Percentiles rank a stretch among this genome's conserved stretches.
phyloP scores from a whole-genome alignment of 2,329 filamentous ascomycete species.

The Botrytis fabae region DNA sequence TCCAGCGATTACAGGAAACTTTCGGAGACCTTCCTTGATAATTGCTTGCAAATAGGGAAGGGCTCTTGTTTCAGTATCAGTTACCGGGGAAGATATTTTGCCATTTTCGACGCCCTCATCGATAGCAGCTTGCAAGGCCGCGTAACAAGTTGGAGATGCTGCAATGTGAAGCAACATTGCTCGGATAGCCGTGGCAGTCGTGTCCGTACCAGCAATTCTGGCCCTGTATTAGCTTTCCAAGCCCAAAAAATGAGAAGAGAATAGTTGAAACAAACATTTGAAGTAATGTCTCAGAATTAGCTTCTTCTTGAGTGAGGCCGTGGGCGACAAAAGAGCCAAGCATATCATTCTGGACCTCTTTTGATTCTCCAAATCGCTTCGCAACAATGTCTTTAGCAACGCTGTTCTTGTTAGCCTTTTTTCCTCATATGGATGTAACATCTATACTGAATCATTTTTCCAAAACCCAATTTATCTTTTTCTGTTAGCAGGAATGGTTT shows the following conservation, averaged over 20 bases:
- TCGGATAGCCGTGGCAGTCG: slow-evolving; percentile 54
- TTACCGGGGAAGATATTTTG: background rate
- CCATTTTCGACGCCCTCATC: background rate
- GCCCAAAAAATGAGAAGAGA: background rate
- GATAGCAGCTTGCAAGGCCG: slow-evolving; percentile 24
- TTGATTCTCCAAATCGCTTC: slow-evolving; percentile 48
- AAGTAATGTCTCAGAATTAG: slow-evolving; percentile 27
- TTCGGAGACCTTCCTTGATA: slow-evolving; percentile 50
- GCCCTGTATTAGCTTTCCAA: background rate
- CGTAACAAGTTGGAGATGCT: slow-evolving; percentile 24
- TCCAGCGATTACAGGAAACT: slow-evolving; percentile 47
- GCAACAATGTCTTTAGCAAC: slow-evolving; percentile 48
- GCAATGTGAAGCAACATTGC: slow-evolving; percentile 26
- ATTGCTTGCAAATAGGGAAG: slow-evolving; percentile 51
- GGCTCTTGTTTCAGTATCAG: slow-evolving; percentile 21
- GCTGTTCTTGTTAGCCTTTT: slow-evolving; percentile 23
- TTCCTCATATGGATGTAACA: too few species aligned
- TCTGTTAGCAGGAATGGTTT: slow-evolving; percentile 46
- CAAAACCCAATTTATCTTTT: slow-evolving; percentile 44
- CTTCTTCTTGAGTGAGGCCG: slow-evolving; percentile 31
- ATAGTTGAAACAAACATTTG: slow-evolving; percentile 27
- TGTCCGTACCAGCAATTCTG: slow-evolving; percentile 55
- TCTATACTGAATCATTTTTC: slow-evolving; percentile 49
- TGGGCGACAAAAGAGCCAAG: slow-evolving; percentile 48
- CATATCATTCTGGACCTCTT: slow-evolving; percentile 52